Evolutionary conservation across 179 eudicot species (phyloP).

Genomic region (Actinidia polygama): DNA sequence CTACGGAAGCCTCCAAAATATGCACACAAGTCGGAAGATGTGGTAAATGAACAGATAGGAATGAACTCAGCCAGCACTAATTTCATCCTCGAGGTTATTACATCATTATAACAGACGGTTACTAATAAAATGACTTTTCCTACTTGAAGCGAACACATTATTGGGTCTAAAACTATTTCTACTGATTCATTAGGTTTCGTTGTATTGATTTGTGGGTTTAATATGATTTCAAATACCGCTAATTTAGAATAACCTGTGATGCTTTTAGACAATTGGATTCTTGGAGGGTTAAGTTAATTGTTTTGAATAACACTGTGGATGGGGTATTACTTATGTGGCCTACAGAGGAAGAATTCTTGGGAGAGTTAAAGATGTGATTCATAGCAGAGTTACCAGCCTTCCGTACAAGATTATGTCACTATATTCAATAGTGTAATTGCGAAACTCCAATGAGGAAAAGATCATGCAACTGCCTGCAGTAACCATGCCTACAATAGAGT

Average conservation of each 20-base stretch:
- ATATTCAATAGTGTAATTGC: too few relatives aligned
- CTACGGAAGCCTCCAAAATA: neutral
- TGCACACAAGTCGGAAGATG: neutral
- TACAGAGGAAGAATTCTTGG: too few relatives aligned
- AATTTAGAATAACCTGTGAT: neutral
- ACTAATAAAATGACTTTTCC: neutral
- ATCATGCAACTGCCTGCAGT: too few relatives aligned
- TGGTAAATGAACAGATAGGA: neutral
- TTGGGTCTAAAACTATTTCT: neutral
- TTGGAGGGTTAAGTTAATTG: too few relatives aligned
- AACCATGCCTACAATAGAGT: too few relatives aligned
- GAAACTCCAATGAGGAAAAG: too few relatives aligned
- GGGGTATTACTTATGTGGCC: too few relatives aligned
- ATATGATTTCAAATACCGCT: neutral
- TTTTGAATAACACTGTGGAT: too few relatives aligned
- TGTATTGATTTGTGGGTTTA: neutral
- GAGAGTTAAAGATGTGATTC: too few relatives aligned
- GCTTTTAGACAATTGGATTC: too few relatives aligned
- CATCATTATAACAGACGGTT: slow-evolving; percentile 2
- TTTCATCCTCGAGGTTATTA: neutral
- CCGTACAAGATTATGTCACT: too few relatives aligned
- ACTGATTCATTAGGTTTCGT: neutral
- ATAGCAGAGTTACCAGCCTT: too few relatives aligned
- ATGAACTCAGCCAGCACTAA: neutral
- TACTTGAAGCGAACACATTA: neutral